These are phyloP conservation scores for Chlorella sp. DNA, from an alignment of 139 green algal species.

Conservation along the genomic window DNA sequence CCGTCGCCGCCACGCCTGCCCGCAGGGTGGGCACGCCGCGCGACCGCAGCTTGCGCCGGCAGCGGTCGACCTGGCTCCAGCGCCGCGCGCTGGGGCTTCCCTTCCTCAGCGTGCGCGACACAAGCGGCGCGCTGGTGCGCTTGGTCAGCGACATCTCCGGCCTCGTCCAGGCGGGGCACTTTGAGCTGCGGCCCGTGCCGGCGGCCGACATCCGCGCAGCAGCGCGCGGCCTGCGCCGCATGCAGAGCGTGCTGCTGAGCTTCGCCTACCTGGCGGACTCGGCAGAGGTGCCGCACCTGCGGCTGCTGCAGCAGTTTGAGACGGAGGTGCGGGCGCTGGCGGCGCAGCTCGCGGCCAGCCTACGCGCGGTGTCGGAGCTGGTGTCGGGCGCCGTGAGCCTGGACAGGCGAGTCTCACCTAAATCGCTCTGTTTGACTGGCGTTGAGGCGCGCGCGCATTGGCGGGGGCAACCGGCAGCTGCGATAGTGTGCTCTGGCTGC, in stretches of 20 bases:
- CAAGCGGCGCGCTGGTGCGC: no score
- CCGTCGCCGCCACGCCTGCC: no score
- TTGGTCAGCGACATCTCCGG: no score
- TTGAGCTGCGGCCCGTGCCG: no score
- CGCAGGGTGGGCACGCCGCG: background rate
- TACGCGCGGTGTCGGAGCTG: constrained; percentile 4
- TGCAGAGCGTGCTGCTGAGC: constrained; percentile 31
- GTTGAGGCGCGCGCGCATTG: background rate
- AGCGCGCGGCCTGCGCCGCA: constrained; percentile 12
- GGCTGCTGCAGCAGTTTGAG: constrained; percentile 19
- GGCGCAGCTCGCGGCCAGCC: constrained; percentile 15
- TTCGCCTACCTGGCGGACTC: constrained; percentile 29
- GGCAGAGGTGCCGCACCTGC: constrained; percentile 27
- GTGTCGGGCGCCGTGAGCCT: background rate
- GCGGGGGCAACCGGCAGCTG: background rate
- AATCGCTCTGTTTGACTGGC: no score
- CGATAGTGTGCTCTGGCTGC: no score
- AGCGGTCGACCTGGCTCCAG: constrained; percentile 8
- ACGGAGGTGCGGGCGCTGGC: constrained; percentile 4
- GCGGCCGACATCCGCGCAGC: constrained; percentile 12
- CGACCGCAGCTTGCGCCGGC: background rate
- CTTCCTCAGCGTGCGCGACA: no score
- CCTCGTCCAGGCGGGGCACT: no score
- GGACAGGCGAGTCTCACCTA: constrained; percentile 15
- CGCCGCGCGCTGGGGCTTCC: constrained; percentile 6